Evolutionary conservation across 768 basidiomycete species (phyloP), one percentile per base, ranked within the genome.

Genomic region (Rhodotorula kratochvilovae): DNA sequence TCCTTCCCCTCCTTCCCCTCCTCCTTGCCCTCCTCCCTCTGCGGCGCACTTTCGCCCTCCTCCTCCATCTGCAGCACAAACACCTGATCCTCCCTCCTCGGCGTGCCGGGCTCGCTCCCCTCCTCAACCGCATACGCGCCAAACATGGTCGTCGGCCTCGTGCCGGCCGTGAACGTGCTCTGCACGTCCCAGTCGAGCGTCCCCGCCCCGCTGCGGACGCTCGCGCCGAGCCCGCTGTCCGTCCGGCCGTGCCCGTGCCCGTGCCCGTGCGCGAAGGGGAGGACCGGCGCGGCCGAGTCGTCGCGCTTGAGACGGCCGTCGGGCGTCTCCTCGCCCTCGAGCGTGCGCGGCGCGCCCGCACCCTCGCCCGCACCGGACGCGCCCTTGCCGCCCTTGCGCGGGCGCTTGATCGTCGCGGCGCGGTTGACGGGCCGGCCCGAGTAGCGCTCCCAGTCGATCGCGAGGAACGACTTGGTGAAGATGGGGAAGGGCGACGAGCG

Each of bases 401-500:
- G 21, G 29, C 62, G 50, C 36, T 50, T 61, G 57, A 71, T 61
- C 13, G 70, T 71, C 39, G 27, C 42, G 3, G 70, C 36, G 56
- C 70, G 70, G 50, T 60, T 50, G 29, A 71, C 70, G 42, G 70
- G 70, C 27, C 70, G 65, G 29, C 70, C 70, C 3, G 66, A 33
- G 66, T 71, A 71, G 27, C 66, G 66, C 43, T 67, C 56, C 70
- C 70, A 71, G 42, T 71, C 70, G 48, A 71, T 61, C 16, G 62
- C 48, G 42, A 17, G 13, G 70, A 71, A 71, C n/a, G 70, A 67
- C 27, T 62, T 67, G 27, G 39, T 46, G 42, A 71, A n/a, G 33
- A 66, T 62, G 19, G 70, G 66, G 33, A 71, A 31, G 15, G 70
- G 61, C 5, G 70, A 71, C 25, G 23, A 27, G 35, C 70, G 65